These are phyloP conservation scores for Dothistroma pini DNA, from an alignment of 2,329 filamentous ascomycete genomes.

Conservation along the genomic window DNA sequence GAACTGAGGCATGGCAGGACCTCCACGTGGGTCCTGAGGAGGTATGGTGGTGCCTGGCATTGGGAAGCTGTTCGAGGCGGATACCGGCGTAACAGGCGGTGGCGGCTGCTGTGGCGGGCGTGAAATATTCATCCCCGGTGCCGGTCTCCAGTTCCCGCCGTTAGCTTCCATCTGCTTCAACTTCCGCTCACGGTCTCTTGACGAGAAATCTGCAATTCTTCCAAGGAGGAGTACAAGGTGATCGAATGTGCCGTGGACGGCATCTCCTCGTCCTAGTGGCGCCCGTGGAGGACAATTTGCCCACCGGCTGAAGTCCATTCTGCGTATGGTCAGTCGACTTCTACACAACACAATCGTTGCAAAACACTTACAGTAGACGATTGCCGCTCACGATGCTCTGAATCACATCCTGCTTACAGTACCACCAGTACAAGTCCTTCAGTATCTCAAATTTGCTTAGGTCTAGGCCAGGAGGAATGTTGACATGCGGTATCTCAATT, in stretches of 20 bases:
- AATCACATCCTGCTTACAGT: slow-evolving; percentile 87
- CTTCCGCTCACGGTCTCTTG: slow-evolving; percentile 75
- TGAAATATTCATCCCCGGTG: slow-evolving; percentile 46
- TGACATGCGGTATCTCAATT: slow-evolving; percentile 40
- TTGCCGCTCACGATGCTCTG: slow-evolving; percentile 88
- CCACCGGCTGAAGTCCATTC: slow-evolving; percentile 77
- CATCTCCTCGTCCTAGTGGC: slow-evolving; percentile 70
- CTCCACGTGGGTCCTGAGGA: slow-evolving; percentile 1
- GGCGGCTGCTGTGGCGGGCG: slow-evolving; percentile 31
- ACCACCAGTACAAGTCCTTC: slow-evolving; percentile 93
- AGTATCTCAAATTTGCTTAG: slow-evolving; percentile 76
- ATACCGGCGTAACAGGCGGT: slow-evolving; percentile 17
- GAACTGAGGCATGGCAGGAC: slow-evolving; percentile 44
- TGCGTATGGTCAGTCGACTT: slow-evolving; percentile 36
- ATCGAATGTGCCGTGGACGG: slow-evolving; percentile 84
- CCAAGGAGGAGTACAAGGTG: slow-evolving; percentile 79
- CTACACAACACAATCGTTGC: background rate
- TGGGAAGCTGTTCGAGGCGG: slow-evolving; percentile 13
- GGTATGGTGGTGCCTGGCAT: background rate
- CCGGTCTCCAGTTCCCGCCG: slow-evolving; percentile 55
- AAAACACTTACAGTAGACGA: slow-evolving; percentile 67
- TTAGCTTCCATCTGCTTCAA: slow-evolving; percentile 60
- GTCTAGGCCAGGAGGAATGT: slow-evolving; percentile 48
- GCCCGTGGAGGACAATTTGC: slow-evolving; percentile 84
- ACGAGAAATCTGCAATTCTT: slow-evolving; percentile 73